These are phyloP conservation scores for Agastache rugosa DNA, from an alignment of 257 asterid species.

Conservation along the genomic window DNA sequence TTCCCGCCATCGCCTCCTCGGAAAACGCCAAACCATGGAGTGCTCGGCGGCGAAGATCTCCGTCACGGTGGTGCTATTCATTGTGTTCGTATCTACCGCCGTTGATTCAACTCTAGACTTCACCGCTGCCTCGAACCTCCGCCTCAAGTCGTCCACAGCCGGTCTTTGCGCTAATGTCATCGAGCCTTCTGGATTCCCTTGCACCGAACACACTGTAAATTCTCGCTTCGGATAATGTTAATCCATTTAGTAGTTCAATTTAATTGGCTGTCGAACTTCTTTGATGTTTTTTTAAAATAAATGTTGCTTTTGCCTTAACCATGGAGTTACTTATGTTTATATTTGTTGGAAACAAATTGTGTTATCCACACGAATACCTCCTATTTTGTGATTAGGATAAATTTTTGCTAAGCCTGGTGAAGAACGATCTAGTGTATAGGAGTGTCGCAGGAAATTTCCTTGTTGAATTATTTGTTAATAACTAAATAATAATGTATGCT, in stretches of 20 bases:
- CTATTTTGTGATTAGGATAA: constrained; percentile 6
- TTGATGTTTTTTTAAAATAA: background rate
- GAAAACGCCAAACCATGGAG: constrained; percentile 34
- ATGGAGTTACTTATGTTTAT: background rate
- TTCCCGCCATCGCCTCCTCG: constrained; percentile 33
- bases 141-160: constrained; percentile 45
- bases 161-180: constrained; percentile 79
- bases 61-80: constrained; percentile 34
- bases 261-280: background rate
- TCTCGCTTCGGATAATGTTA: constrained; percentile 29
- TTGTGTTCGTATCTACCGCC: constrained; percentile 42
- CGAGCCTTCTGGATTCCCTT: constrained; percentile 78
- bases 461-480: constrained; percentile 7
- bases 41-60: constrained; percentile 37
- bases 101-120: constrained; percentile 42
- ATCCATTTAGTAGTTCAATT: background rate
- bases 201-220: constrained; percentile 80
- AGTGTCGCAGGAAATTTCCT: background rate
- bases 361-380: constrained; percentile 10
- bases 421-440: constrained; percentile 21
- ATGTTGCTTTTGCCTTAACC: background rate
- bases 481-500: constrained; percentile 1
- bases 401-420: background rate
- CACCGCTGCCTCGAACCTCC: constrained; percentile 44
- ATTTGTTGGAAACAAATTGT: background rate